These are phyloP conservation scores for Aureobasidium lini DNA, from an alignment of 2,329 filamentous ascomycete species.

Conservation along the genomic window DNA sequence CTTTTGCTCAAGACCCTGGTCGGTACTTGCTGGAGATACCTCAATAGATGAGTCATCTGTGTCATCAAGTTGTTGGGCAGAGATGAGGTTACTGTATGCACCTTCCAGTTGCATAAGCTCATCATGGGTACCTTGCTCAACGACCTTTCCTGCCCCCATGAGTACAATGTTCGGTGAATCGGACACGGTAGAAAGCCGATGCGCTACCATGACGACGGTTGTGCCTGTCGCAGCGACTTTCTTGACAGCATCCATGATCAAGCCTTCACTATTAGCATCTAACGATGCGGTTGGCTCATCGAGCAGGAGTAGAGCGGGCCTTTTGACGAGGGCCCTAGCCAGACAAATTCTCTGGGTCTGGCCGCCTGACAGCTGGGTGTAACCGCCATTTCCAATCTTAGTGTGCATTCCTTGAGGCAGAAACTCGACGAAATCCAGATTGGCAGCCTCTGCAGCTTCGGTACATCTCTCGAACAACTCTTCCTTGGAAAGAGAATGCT, in stretches of 20 bases:
- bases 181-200: slow-evolving; percentile 68
- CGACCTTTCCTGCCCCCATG: slow-evolving; percentile 58
- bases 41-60: background rate
- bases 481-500: slow-evolving; percentile 19
- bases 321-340: slow-evolving; percentile 38
- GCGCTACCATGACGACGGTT: slow-evolving; percentile 65
- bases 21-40: background rate
- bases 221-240: slow-evolving; percentile 40
- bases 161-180: slow-evolving; percentile 76
- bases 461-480: slow-evolving; percentile 22
- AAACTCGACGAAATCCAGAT: slow-evolving; percentile 38
- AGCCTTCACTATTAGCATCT: slow-evolving; percentile 36
- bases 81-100: slow-evolving; percentile 15
- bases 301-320: slow-evolving; percentile 38
- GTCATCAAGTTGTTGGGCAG: slow-evolving; percentile 14
- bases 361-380: slow-evolving; percentile 35
- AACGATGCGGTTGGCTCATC: slow-evolving; percentile 42
- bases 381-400: slow-evolving; percentile 34
- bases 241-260: slow-evolving; percentile 37
- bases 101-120: slow-evolving; percentile 34
- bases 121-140: slow-evolving; percentile 55
- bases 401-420: slow-evolving; percentile 40
- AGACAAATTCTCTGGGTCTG: slow-evolving; percentile 42
- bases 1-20: slow-evolving; percentile 52
- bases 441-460: slow-evolving; percentile 31